Evolutionary conservation across 2,329 filamentous ascomycete genomes (phyloP), one percentile per base, ranked within the genome.

Genomic region (Talaromyces pinophilus): DNA sequence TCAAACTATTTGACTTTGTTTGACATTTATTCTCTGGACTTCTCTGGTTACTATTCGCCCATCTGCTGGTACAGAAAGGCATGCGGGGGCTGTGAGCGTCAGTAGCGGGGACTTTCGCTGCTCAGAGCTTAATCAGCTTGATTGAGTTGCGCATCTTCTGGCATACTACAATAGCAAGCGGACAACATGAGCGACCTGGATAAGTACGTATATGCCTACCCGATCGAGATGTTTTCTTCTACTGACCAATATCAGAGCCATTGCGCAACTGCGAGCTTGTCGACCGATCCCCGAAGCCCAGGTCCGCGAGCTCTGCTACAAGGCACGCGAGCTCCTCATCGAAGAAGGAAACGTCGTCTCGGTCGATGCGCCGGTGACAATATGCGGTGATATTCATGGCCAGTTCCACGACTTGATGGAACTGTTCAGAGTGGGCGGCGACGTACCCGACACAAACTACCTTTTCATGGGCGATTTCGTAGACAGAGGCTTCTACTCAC

Each of bases 391-490:
- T 76, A 97, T 98, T 66, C 94, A 98, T 76, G 93, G 93, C 71
- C 93, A 97, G 78, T 97, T 97, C 76, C 93, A 97, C 75, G 93
- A 97, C 76, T 81, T 97, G 73, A 97, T 97, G 94, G 94, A 97
- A 79, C 87, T 97, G 5, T 97, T 97, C 77, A 88, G 93, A 63
- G 93, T 97, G 3, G 93, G 93, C 68, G 93, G 93, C 69, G 92
- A 97, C 77, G 92, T 96, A 3, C 93, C 93, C 48, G 94, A 97
- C 75, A 97, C 93, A 38, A 97, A 96, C 76, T 97, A 97, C 79
- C 87, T 97, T 3, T 97, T 97, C 81, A 97, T 97, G 92, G 93
- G 94, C 77, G 94, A 99, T 80, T 99, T 97, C 74, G 94, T 99
- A 76, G 94, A 99, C 79, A 92, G 94, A 70, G 94, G 94, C 67